Conservation (phyloP, 2,329 filamentous ascomycete genomes). For the Colletotrichum cuscutae region DNA sequence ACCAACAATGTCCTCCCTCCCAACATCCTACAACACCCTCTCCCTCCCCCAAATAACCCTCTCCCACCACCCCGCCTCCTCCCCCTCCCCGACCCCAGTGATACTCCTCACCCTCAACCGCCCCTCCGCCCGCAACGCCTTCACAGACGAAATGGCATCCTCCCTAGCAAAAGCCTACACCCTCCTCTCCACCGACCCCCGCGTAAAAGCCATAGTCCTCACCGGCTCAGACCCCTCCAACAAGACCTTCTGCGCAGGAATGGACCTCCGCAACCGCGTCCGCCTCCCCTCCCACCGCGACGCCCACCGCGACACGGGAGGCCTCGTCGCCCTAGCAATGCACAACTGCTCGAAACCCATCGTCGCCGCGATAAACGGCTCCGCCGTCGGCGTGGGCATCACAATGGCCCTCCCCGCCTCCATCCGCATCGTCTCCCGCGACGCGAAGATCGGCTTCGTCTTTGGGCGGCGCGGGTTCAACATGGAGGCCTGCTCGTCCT, state of each 20-base stretch:
- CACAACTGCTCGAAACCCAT: constrained; percentile 68
- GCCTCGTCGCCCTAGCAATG: constrained; percentile 64
- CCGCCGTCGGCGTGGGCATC: constrained; percentile 69
- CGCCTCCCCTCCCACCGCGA: constrained; percentile 40
- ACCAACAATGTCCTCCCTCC: constrained; percentile 35
- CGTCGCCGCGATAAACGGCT: constrained; percentile 68
- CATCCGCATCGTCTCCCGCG: constrained; percentile 62
- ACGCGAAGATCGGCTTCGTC: constrained; percentile 78
- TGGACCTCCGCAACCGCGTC: constrained; percentile 58
- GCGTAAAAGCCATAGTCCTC: constrained; percentile 65
- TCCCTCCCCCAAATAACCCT: constrained; percentile 56
- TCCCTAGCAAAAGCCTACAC: constrained; percentile 67
- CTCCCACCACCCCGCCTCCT: constrained; percentile 60
- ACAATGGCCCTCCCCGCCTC: constrained; percentile 69
- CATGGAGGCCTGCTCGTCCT: constrained; percentile 78
- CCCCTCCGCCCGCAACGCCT: constrained; percentile 74
- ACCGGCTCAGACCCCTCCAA: constrained; percentile 61
- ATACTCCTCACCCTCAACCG: constrained; percentile 73
- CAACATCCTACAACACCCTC: constrained; percentile 53
- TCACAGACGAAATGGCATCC: constrained; percentile 71
- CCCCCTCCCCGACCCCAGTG: constrained; percentile 67
- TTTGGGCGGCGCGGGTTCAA: constrained; percentile 76
- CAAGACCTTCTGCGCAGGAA: constrained; percentile 67
- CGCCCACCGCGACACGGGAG: constrained; percentile 61
- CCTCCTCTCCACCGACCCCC: constrained; percentile 61